These are phyloP conservation scores for Bullera alba DNA, from an alignment of 768 basidiomycete species.

Conservation along the genomic window DNA sequence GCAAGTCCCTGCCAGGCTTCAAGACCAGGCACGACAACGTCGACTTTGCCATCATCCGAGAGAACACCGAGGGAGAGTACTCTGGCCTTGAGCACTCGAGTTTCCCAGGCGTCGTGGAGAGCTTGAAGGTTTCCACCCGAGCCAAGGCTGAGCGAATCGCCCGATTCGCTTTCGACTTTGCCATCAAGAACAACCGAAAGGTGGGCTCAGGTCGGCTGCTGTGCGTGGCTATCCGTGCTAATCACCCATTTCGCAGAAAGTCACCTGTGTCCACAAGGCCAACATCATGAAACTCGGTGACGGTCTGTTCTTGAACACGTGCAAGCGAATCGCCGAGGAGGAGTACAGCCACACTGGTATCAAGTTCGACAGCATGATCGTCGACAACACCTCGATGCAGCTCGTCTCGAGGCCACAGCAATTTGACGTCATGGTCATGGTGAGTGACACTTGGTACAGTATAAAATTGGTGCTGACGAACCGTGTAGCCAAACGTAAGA, in stretches of 20 bases:
- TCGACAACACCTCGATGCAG: slow-evolving; percentile 99
- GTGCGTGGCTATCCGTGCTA: background rate
- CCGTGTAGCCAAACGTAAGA: slow-evolving; percentile 25
- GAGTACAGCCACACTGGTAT: slow-evolving; percentile 92
- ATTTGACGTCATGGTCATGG: slow-evolving; percentile 99
- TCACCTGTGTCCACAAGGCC: slow-evolving; percentile 99
- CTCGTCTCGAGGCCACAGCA: slow-evolving; percentile 90
- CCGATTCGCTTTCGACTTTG: slow-evolving; percentile 97
- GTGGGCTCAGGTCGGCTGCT: slow-evolving; percentile 46
- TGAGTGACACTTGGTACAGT: slow-evolving; percentile 55
- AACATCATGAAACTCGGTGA: slow-evolving; percentile 99
- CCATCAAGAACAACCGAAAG: slow-evolving; percentile 96
- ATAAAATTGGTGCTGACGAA: slow-evolving; percentile 7
- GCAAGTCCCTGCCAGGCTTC: slow-evolving; percentile 94
- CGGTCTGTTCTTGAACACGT: slow-evolving; percentile 96
- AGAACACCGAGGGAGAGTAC: slow-evolving; percentile 99
- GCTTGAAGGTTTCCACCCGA: slow-evolving; percentile 90
- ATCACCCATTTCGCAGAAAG: slow-evolving; percentile 59
- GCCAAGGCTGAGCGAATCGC: slow-evolving; percentile 93
- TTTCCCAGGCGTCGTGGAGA: slow-evolving; percentile 97
- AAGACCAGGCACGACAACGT: slow-evolving; percentile 94
- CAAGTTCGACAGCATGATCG: slow-evolving; percentile 94
- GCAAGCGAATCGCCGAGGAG: slow-evolving; percentile 80
- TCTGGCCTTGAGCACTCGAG: slow-evolving; percentile 90
- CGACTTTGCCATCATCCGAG: slow-evolving; percentile 98